Base-by-base conservation (phyloP, 495 filamentous ascomycete genomes). In the Xylaria telfairii region DNA sequence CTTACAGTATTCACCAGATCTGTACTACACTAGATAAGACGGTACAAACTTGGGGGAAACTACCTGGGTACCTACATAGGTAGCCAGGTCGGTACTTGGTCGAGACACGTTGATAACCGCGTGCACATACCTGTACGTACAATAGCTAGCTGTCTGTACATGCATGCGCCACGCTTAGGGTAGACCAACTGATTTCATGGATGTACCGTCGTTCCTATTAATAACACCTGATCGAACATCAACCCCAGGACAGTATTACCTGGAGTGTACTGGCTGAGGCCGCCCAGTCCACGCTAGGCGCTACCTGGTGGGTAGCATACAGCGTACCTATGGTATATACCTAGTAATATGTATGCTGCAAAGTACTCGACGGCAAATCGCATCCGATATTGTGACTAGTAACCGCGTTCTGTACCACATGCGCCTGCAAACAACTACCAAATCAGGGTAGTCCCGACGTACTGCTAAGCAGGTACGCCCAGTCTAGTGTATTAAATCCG, bases 301-400 rank as follows among this genome's bases (percentile, higher is more conserved):
- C 56, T 59, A 12, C n/a, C n/a, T n/a, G 32, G 17, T 34, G 28
- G 30, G 9, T 37, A 21, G 17, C 19, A 13, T 37, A 34, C 26
- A 56, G 32, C 56, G 15, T 8, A 57, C 32, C 56, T 28, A 3
- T 8, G 24, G 41, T 44, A 47, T 26, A 17, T 46, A 9, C n/a
- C n/a, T n/a, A n/a, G n/a, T n/a, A n/a, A 26, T 42, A 26, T 17
- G 39, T 1, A 26, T 21, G 39, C 30, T 34, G 21, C 10, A 49
- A 13, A 37, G 61, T 53, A 65, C 28, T 37, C 24, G 32, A 44
- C 65, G 65, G 65, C 65, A 68, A 59, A 30, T 60, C 19, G 53
- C 51, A 68, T 68, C 65, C 65, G 65, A 60, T 37, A 56, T 68
- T 34, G 65, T 19, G 13, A 46, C n/a, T 26, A 30, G 56, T 39